These are phyloP conservation scores for Spathaspora hagerdaliae DNA, from an alignment of 805 yeast genomes.

Conservation along the genomic window DNA sequence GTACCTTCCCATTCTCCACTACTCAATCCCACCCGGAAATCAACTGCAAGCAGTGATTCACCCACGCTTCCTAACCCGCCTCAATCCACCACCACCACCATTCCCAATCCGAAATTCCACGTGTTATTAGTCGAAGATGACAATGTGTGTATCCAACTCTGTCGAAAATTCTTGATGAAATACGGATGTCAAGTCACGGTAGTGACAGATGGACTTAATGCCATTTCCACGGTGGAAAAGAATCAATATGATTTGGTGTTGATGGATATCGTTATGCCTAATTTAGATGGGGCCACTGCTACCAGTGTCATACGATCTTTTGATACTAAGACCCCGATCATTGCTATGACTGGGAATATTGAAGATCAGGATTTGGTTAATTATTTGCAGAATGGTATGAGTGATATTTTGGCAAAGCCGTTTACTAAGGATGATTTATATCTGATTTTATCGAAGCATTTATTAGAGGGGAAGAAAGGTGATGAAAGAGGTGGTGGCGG, in stretches of 20 bases:
- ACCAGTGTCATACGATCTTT: conserved; percentile 83
- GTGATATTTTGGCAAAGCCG: conserved; percentile 90
- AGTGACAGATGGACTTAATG: conserved; percentile 88
- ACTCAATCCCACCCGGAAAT: conserved; percentile 1
- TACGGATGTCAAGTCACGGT: conserved; percentile 92
- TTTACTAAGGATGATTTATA: conserved; percentile 85
- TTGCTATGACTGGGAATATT: conserved; percentile 91
- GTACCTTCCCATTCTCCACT: not conserved
- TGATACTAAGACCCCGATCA: conserved; percentile 82
- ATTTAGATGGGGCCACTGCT: conserved; percentile 84
- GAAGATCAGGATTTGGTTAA: conserved; percentile 77
- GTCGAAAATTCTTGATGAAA: conserved; percentile 75
- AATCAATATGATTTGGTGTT: conserved; percentile 71
- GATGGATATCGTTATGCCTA: conserved; percentile 91
- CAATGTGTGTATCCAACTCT: conserved; percentile 74
- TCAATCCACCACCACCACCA: conserved; percentile 17
- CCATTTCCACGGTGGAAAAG: conserved; percentile 71
- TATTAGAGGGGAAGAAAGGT: conserved; percentile 35
- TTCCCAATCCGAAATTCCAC: conserved; percentile 52
- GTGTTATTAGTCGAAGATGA: conserved; percentile 80
- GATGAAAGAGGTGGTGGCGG: not conserved
- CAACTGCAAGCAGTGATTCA: too few species aligned
- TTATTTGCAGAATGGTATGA: conserved; percentile 84
- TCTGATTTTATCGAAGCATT: conserved; percentile 71
- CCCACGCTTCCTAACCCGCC: conserved; percentile 11